Conservation (phyloP, 2,329 filamentous ascomycete species). For the Fusarium napiforme region DNA sequence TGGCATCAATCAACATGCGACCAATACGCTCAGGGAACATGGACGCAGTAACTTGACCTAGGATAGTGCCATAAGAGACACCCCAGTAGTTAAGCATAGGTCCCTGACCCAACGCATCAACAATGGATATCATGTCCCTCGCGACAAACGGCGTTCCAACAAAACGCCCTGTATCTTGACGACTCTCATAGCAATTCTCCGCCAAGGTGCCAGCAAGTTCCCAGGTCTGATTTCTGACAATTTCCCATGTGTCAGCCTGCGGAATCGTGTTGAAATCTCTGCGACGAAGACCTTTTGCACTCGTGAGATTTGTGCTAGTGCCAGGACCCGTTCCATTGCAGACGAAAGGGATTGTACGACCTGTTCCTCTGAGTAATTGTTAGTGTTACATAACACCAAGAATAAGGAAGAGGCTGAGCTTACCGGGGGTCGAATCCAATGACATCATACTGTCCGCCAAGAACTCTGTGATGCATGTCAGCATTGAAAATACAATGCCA, state of each 20-base stretch:
- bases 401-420: accelerated
- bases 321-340: background rate
- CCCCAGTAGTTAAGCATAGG: conserved; percentile 51
- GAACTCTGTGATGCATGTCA: background rate
- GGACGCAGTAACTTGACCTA: conserved; percentile 31
- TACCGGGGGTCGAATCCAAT: conserved; percentile 22
- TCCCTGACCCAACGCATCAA: conserved; percentile 48
- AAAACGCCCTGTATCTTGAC: conserved; percentile 39
- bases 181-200: conserved; percentile 34
- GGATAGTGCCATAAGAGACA: conserved; percentile 32
- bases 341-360: conserved; percentile 11
- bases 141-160: conserved; percentile 48
- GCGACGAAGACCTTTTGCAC: background rate
- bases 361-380: background rate
- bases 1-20: conserved; percentile 32
- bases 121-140: conserved; percentile 52
- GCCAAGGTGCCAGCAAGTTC: accelerated
- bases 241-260: background rate
- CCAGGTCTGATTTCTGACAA: background rate
- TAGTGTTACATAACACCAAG: background rate
- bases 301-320: background rate
- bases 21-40: conserved; percentile 41
- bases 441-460: conserved; percentile 28
- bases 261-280: conserved; percentile 6
- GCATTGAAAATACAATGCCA: accelerated